Evolutionary conservation across 805 yeast genomes (phyloP), one percentile per base, ranked within the genome.

Genomic region (Cyberlindnera misumaiensis): DNA sequence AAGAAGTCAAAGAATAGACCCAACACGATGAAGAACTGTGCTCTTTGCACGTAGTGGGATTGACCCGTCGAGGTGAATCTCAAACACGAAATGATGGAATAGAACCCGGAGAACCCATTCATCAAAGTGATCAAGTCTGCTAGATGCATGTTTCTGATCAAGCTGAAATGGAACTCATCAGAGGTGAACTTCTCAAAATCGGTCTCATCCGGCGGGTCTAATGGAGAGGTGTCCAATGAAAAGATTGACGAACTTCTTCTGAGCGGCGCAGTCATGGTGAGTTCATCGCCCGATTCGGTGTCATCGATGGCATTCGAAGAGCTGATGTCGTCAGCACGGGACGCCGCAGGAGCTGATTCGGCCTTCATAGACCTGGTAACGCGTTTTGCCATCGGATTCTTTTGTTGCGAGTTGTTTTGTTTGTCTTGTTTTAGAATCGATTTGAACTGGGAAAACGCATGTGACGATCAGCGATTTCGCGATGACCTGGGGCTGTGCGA

Each of bases 1-100:
- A 93, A 84, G 59, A 93, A 88, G 62, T 90, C 98, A 60, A 90
- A 90, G 58, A 93, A 87, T 55, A 90, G 75, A 5, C 98, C 98
- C 49, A 90, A 67, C n/a, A 84, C 71, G 32, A 88, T 86, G 64
- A 84, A 87, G 48, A 83, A 79, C 64, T 88, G 89, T 2, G 97
- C 96, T 51, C 96, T 72, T 64, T 83, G 90, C 25, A 80, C 75
- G 58, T 83, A 83, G 54, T 78, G 83, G 7, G 76, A 63, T 48
- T 77, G 68, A 11, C 77, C 79, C 3, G 90, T 83, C 37, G 78
- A 66, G 5, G 89, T 77, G 60, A 76, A 93, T 55, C 96, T 72
- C 45, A 87, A 65, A 61, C 96, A 85, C 32, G 94, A 82, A 30
- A 93, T 72, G 47, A 90, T 82, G 25, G 96, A 81, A 58, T 87